Conservation (phyloP, 176 grass and related monocot genomes). For the Melocanna baccifera region DNA sequence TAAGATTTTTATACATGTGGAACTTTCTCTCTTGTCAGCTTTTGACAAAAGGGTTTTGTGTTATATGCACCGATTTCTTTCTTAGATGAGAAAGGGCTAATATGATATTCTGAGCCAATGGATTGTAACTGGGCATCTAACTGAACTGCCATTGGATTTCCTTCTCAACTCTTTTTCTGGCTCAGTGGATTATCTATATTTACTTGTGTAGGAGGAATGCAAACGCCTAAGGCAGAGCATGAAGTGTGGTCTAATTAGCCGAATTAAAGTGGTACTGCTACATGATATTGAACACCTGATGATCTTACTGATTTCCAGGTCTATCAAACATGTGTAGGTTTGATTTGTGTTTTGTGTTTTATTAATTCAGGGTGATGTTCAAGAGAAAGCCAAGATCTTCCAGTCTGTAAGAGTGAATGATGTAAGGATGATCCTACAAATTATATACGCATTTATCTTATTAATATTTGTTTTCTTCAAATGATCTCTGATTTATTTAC, state of each 20-base stretch:
- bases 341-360: slow-evolving; percentile 39
- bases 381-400: slow-evolving; percentile 69
- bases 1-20: neutral
- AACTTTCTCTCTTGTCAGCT: neutral
- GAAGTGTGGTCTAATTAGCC: slow-evolving; percentile 64
- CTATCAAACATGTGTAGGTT: slow-evolving; percentile 26
- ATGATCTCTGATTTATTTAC: slow-evolving; percentile 24
- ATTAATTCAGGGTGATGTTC: slow-evolving; percentile 65
- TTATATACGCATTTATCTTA: neutral
- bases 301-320: slow-evolving; percentile 17
- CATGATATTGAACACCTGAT: slow-evolving; percentile 28
- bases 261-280: slow-evolving; percentile 88
- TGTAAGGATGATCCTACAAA: slow-evolving; percentile 46
- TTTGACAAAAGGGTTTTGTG: neutral
- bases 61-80: slow-evolving; percentile 11
- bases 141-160: slow-evolving; percentile 16
- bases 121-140: neutral
- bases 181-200: slow-evolving; percentile 27
- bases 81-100: neutral
- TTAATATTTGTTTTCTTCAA: slow-evolving; percentile 11
- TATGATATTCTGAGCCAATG: neutral
- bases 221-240: slow-evolving; percentile 88
- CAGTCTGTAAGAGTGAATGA: slow-evolving; percentile 87
- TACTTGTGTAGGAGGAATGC: slow-evolving; percentile 85
- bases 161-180: slow-evolving; percentile 25